Evolutionary conservation across 257 asterid species (phyloP).

Genomic region (Mitragyna speciosa): DNA sequence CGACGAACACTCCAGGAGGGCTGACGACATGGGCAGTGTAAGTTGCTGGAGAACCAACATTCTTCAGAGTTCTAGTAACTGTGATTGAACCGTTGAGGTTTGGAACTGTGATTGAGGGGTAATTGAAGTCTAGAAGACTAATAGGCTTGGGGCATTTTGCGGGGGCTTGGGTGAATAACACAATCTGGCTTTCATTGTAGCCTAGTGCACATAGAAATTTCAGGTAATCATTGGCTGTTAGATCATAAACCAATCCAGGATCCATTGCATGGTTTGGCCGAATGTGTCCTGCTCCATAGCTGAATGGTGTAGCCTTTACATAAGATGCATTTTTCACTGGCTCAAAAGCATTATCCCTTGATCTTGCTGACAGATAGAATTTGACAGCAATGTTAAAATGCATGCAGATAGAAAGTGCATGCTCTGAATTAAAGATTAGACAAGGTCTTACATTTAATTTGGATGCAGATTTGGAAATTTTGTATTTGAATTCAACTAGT

Average conservation of each 20-base stretch:
- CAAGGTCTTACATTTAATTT: not conserved
- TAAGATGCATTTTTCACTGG: slow-evolving; percentile 55
- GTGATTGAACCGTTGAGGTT: slow-evolving; percentile 47
- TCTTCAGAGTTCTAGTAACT: slow-evolving; percentile 66
- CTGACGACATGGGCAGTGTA: slow-evolving; percentile 56
- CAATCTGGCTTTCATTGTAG: slow-evolving; percentile 43
- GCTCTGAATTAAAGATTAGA: not conserved
- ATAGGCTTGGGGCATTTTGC: slow-evolving; percentile 41
- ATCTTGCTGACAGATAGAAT: slow-evolving; percentile 48
- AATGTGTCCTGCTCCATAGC: slow-evolving; percentile 87
- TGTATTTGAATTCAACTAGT: not conserved
- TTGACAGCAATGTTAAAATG: not conserved
- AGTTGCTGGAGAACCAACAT: slow-evolving; percentile 68
- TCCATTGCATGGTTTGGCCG: slow-evolving; percentile 90
- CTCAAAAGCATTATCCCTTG: slow-evolving; percentile 54
- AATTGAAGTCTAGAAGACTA: slow-evolving; percentile 61
- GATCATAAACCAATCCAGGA: slow-evolving; percentile 87
- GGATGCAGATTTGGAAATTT: too few species aligned
- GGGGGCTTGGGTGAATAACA: slow-evolving; percentile 33
- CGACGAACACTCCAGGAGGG: slow-evolving; percentile 51
- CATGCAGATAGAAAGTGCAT: not conserved
- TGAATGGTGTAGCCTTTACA: slow-evolving; percentile 67
- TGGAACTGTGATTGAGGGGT: slow-evolving; percentile 85
- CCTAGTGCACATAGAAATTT: slow-evolving; percentile 65
- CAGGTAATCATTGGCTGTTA: slow-evolving; percentile 51